Evolutionary conservation across 129 eudicot species (phyloP).

Genomic region (Tagetes patula): DNA sequence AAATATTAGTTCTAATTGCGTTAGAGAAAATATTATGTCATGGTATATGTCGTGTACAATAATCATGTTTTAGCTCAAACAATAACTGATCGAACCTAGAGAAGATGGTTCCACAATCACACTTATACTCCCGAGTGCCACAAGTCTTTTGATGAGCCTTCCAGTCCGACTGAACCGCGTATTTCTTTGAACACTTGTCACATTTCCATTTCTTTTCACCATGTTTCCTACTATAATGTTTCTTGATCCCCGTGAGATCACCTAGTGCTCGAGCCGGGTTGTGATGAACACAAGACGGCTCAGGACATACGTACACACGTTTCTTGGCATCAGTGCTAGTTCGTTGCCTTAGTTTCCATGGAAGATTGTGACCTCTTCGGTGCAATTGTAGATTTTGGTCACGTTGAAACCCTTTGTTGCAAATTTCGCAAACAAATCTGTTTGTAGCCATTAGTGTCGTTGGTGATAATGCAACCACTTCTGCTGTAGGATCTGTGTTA

Average conservation of each 20-base stretch:
- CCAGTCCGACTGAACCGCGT: conserved; percentile 89
- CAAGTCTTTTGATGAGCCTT: conserved; percentile 89
- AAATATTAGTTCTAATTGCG: neutral
- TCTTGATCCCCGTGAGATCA: conserved; percentile 79
- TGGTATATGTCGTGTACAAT: neutral
- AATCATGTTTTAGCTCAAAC: no score
- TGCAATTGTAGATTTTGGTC: conserved; percentile 85
- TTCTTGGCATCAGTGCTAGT: conserved; percentile 55
- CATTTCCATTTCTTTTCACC: conserved; percentile 96
- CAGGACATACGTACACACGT: conserved; percentile 76
- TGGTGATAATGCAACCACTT: conserved; percentile 79
- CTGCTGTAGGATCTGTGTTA: conserved; percentile 68
- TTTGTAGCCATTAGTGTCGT: conserved; percentile 83
- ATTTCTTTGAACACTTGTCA: conserved; percentile 72
- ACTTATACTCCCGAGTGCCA: conserved; percentile 85
- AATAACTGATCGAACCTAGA: conserved; percentile 47
- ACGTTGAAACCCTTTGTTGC: conserved; percentile 83
- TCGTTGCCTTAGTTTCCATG: conserved; percentile 77
- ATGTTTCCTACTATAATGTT: conserved; percentile 78
- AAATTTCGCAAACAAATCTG: conserved; percentile 78
- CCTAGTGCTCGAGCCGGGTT: conserved; percentile 74
- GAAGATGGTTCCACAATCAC: conserved; percentile 86
- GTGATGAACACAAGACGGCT: conserved; percentile 72
- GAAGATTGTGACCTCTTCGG: conserved; percentile 79
- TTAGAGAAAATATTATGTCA: neutral